A percentile compares a stretch with the other conserved stretches of the same genome.
phyloP scores from a whole-genome alignment of 768 basidiomycete species.

The Leccinum boreale region DNA sequence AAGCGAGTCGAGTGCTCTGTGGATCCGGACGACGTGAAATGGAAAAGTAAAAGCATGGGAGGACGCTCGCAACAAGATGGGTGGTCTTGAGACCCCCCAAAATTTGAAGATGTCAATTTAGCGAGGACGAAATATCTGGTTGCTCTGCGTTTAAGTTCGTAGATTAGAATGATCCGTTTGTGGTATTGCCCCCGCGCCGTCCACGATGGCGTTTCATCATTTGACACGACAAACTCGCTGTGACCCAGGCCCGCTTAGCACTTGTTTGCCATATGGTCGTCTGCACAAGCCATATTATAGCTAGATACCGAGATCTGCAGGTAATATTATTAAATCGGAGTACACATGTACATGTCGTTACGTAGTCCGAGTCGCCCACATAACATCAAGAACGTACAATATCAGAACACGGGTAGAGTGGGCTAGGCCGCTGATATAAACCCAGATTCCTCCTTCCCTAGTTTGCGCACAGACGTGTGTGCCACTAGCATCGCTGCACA shows the following conservation, averaged over 20 bases:
- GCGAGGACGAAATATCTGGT: conserved; percentile 10
- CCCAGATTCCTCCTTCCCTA: too few relatives aligned
- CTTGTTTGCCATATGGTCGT: background rate
- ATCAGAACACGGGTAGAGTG: too few relatives aligned
- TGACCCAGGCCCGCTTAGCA: background rate
- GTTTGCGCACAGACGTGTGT: too few relatives aligned
- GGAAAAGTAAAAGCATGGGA: background rate
- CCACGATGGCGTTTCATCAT: background rate
- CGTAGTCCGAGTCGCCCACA: too few relatives aligned
- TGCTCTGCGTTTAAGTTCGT: conserved; percentile 3
- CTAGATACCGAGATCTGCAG: background rate
- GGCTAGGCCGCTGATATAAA: too few relatives aligned
- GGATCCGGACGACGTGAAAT: background rate
- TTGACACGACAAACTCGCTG: background rate
- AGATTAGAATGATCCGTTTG: background rate
- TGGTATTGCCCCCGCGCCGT: background rate
- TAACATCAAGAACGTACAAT: too few relatives aligned
- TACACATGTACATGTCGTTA: background rate
- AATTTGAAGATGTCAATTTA: conserved; percentile 1
- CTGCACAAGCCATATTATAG: background rate
- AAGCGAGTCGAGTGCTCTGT: background rate
- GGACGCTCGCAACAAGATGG: conserved; percentile 6
- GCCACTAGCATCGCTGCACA: too few relatives aligned
- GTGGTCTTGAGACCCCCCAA: conserved; percentile 29
- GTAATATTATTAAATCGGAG: background rate